Evolutionary conservation across 2,329 filamentous ascomycete species (phyloP).

Genomic region (Aspergillus intermedius): DNA sequence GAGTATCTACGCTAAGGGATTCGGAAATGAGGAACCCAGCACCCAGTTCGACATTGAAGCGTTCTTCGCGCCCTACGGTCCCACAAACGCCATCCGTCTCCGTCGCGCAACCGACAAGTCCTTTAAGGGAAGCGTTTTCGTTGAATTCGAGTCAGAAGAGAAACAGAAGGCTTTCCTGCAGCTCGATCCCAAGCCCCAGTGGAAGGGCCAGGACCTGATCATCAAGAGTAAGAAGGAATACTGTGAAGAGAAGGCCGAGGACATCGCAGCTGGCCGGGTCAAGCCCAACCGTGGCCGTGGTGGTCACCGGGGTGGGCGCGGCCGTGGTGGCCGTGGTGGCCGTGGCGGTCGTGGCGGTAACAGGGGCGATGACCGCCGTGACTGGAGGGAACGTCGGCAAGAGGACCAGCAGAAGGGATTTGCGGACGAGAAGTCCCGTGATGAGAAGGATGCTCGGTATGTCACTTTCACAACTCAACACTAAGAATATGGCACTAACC

Average conservation of each 20-base stretch:
- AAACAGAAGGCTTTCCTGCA: constrained; percentile 72
- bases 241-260: constrained; percentile 65
- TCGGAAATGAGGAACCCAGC: constrained; percentile 72
- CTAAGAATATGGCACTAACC: constrained; percentile 11
- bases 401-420: constrained; percentile 41
- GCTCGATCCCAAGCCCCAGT: constrained; percentile 74
- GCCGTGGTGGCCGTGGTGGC: constrained; percentile 28
- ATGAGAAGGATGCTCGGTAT: constrained; percentile 39
- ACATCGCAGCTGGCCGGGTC: constrained; percentile 65
- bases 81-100: constrained; percentile 76
- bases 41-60: constrained; percentile 92
- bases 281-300: constrained; percentile 49
- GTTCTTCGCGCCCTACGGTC: constrained; percentile 77
- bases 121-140: constrained; percentile 96
- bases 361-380: constrained; percentile 25
- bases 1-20: constrained; percentile 89
- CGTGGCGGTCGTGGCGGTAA: constrained; percentile 25
- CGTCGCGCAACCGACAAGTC: constrained; percentile 64
- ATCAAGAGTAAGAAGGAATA: constrained; percentile 88
- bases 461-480: constrained; percentile 1
- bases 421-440: constrained; percentile 24
- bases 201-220: constrained; percentile 69
- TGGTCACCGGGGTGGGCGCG: constrained; percentile 36
- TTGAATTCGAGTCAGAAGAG: constrained; percentile 80
- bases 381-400: constrained; percentile 40